Evolutionary conservation across 2,329 filamentous ascomycete species (phyloP).

Genomic region (Aspergillus arachidicola): DNA sequence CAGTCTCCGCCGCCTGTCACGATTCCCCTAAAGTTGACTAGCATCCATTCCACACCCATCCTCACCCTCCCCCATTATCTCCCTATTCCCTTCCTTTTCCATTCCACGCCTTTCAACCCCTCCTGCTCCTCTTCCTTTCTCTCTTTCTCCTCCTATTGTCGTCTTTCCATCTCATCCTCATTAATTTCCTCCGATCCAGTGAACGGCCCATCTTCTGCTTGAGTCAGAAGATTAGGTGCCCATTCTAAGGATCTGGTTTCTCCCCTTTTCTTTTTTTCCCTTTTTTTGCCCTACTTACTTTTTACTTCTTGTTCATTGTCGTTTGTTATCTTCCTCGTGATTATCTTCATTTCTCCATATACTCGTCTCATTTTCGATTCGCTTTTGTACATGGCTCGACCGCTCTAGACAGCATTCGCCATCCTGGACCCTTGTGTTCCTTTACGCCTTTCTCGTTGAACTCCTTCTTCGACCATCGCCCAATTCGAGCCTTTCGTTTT

Average conservation of each 20-base stretch:
- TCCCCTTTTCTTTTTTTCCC: conserved; percentile 18
- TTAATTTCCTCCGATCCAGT: conserved; percentile 17
- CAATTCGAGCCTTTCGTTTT: conserved; percentile 32
- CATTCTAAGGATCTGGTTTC: conserved; percentile 31
- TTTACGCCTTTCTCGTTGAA: conserved; percentile 29
- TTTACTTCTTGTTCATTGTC: conserved; percentile 13
- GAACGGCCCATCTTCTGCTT: conserved; percentile 34
- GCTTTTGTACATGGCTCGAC: conserved; percentile 37
- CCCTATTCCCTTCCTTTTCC: conserved; percentile 31
- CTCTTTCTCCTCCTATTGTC: conserved; percentile 24
- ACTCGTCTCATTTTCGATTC: conserved; percentile 12
- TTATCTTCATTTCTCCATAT: conserved; percentile 9
- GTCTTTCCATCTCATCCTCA: conserved; percentile 15
- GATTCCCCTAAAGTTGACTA: conserved; percentile 22
- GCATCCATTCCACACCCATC: conserved; percentile 26
- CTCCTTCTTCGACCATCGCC: conserved; percentile 27
- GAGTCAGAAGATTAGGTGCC: conserved; percentile 31
- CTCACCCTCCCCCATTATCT: conserved; percentile 34
- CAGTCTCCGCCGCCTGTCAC: conserved; percentile 24
- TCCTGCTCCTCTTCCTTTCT: conserved; percentile 21
- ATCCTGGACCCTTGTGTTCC: conserved; percentile 31
- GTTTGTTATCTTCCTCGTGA: conserved; percentile 11
- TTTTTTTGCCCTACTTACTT: conserved; percentile 12
- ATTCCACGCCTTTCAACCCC: conserved; percentile 19
- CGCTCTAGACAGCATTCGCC: conserved; percentile 30